Evolutionary conservation across 306 rosid genomes (phyloP).

Genomic region (Prunus mira): DNA sequence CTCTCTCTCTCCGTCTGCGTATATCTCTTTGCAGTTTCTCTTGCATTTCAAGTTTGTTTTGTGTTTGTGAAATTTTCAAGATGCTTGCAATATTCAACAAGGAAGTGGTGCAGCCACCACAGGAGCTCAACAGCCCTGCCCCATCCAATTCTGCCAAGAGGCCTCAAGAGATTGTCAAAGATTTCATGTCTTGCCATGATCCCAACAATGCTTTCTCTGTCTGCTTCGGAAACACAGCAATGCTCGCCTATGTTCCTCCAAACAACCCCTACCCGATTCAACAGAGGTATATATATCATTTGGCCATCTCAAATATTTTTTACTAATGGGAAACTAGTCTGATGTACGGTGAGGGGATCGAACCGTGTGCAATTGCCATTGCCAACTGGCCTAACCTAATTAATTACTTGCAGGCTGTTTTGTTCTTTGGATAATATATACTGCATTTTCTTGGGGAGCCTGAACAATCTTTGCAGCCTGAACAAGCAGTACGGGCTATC

Average conservation of each 20-base stretch:
- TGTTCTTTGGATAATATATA: conserved; percentile 74
- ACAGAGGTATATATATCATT: not conserved
- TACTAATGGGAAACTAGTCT: not conserved
- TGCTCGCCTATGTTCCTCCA: conserved; percentile 51
- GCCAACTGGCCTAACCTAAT: too few relatives aligned
- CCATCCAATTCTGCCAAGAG: conserved; percentile 34
- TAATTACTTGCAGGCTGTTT: conserved; percentile 55
- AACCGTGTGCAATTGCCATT: too few relatives aligned
- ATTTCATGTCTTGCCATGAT: conserved; percentile 47
- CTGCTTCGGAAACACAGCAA: conserved; percentile 52
- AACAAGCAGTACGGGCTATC: conserved; percentile 78
- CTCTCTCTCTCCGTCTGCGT: not conserved
- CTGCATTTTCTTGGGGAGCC: conserved; percentile 68
- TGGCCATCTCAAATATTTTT: not conserved
- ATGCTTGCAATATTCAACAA: conserved; percentile 90
- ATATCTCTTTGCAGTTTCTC: not conserved
- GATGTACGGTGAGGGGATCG: too few relatives aligned
- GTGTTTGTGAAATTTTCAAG: not conserved
- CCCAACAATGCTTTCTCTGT: conserved; percentile 49
- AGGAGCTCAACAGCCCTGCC: conserved; percentile 87
- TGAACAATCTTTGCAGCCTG: conserved; percentile 63
- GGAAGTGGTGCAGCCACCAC: conserved; percentile 69
- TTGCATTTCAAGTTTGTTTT: not conserved
- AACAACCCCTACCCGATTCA: conserved; percentile 6
- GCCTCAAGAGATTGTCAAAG: conserved; percentile 50